Evolutionary conservation across 2,329 filamentous ascomycete genomes (phyloP).

Genomic region (Drechmeria coniospora): DNA sequence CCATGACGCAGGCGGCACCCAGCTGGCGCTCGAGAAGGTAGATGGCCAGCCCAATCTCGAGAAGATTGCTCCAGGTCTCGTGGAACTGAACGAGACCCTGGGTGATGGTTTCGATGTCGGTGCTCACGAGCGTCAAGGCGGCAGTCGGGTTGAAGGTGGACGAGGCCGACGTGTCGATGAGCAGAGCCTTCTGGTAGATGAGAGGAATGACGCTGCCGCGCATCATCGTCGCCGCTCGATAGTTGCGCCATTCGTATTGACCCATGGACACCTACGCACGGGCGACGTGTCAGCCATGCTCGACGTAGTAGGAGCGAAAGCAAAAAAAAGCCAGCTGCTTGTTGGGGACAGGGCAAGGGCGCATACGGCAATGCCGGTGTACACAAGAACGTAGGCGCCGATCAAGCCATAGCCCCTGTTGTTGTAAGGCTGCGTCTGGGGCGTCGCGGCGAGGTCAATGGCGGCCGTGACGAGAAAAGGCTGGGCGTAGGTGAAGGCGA

Average conservation of each 20-base stretch:
- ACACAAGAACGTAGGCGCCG: conserved; percentile 12
- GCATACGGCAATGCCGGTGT: conserved; percentile 10
- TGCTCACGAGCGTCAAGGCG: conserved; percentile 12
- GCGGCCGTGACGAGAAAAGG: conserved; percentile 11
- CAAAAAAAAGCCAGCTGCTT: background rate
- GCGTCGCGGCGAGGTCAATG: conserved; percentile 6
- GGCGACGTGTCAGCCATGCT: too few species aligned
- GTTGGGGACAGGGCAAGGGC: background rate
- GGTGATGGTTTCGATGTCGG: conserved; percentile 12
- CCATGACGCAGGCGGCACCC: conserved; percentile 22
- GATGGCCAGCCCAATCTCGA: conserved; percentile 13
- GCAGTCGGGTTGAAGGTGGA: conserved; percentile 5
- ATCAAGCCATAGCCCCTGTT: conserved; percentile 12
- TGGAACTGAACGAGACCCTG: conserved; percentile 7
- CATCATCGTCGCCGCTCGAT: conserved; percentile 10
- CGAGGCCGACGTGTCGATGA: conserved; percentile 5
- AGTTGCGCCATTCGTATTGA: conserved; percentile 9
- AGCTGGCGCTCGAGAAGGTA: conserved; percentile 18
- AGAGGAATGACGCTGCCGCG: conserved; percentile 12
- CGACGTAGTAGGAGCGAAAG: too few species aligned
- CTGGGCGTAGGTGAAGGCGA: conserved; percentile 12
- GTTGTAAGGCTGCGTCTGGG: conserved; percentile 7
- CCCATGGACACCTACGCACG: conserved; percentile 9
- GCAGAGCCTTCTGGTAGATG: conserved; percentile 11
- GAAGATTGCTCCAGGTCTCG: conserved; percentile 9